Conservation (phyloP, 495 filamentous ascomycete genomes). For the Penicillium dipodomyicola region DNA sequence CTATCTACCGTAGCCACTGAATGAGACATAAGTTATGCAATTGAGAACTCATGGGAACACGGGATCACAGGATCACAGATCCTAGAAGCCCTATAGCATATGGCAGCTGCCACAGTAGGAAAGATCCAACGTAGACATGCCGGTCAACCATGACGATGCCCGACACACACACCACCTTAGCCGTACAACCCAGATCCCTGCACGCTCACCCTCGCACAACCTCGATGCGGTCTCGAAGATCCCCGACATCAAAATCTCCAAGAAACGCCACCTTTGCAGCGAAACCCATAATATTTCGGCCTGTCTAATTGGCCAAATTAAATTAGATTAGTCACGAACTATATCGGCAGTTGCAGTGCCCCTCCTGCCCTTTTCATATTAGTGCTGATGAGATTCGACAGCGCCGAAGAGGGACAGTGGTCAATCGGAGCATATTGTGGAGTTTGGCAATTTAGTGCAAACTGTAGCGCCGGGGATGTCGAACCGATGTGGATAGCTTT, state of each 20-base stretch:
- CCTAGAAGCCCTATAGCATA: background rate
- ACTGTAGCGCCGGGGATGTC: constrained; percentile 4
- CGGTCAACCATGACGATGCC: background rate
- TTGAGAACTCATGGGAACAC: background rate
- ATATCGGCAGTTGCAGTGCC: background rate
- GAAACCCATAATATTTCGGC: background rate
- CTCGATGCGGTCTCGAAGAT: background rate
- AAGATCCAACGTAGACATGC: background rate
- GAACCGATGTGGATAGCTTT: background rate
- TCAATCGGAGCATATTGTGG: background rate
- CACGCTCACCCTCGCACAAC: background rate
- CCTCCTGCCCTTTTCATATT: background rate
- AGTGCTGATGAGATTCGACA: constrained; percentile 11
- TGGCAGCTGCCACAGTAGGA: constrained; percentile 2
- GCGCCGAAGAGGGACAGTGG: background rate
- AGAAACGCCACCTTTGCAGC: background rate
- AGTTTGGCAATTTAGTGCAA: background rate
- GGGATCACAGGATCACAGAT: background rate
- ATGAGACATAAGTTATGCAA: background rate
- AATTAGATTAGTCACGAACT: background rate
- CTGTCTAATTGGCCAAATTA: background rate
- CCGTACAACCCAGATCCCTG: constrained; percentile 1
- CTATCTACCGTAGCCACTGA: background rate
- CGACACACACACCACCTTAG: background rate
- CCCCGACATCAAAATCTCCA: background rate